phyloP scores from a whole-genome alignment of 2,329 filamentous ascomycete genomes.

The Berkeleyomyces rouxiae region DNA sequence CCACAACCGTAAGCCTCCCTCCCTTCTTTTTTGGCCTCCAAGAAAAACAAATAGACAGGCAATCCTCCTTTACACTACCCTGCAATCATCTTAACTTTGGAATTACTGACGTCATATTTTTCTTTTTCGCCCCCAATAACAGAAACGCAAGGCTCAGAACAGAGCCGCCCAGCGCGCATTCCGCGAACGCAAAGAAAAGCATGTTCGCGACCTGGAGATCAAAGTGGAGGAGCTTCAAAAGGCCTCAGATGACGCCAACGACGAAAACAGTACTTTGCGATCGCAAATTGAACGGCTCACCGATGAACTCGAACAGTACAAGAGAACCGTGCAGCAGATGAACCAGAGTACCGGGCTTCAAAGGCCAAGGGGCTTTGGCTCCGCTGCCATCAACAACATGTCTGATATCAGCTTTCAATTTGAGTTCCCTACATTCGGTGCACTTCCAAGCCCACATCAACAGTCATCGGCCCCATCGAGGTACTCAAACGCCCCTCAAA shows the following conservation, averaged over 20 bases:
- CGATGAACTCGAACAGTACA: constrained; percentile 73
- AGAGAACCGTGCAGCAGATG: constrained; percentile 60
- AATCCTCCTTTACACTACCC: neutral
- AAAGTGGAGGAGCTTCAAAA: constrained; percentile 67
- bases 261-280: constrained; percentile 70
- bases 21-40: constrained; percentile 3
- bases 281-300: constrained; percentile 81
- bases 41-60: neutral
- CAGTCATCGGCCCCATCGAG: neutral
- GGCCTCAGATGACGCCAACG: constrained; percentile 62
- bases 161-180: constrained; percentile 84
- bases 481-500: neutral
- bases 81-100: neutral
- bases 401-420: constrained; percentile 78
- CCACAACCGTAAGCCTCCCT: constrained; percentile 63
- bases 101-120: constrained; percentile 1
- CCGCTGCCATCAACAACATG: constrained; percentile 38
- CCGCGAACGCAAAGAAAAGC: constrained; percentile 86
- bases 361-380: constrained; percentile 24
- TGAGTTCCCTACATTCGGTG: constrained; percentile 88
- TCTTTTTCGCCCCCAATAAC: constrained; percentile 17
- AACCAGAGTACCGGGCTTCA: constrained; percentile 19
- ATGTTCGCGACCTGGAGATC: constrained; percentile 67
- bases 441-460: constrained; percentile 37
- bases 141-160: constrained; percentile 96